Evolutionary conservation across 2,329 filamentous ascomycete species (phyloP), one percentile per base, ranked within the genome.

Genomic region (Colletotrichum spinosum): DNA sequence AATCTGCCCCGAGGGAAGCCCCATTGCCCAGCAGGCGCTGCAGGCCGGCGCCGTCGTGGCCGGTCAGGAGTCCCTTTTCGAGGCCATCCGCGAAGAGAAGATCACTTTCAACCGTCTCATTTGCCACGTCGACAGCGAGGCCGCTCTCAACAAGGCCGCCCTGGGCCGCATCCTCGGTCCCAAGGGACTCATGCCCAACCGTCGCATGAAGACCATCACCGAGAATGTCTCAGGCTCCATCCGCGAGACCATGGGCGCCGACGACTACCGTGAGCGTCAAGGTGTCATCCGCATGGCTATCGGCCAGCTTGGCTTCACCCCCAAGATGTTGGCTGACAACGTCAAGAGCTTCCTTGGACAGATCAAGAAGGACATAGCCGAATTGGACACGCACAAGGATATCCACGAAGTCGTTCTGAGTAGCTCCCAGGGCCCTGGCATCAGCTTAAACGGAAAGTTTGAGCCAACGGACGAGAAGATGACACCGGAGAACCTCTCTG

Each of bases 51-150:
- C 96, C 13, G 85, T 90, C 1, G 83, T 95, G 4, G 93, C 94
- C 1, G 96, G 96, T 68, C 92, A 97, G 75, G 91, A 97, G 45
- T 88, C 90, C 2, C 83, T 99, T 5, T 97, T 99, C 75, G 88
- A 93, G 57, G 84, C 88, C 56, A 90, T 99, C 67, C 85, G 83
- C 68, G 78, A 86, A 53, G 94, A 92, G 46, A 87, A 89, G 44
- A 91, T 98, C 69, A 87, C 93, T 34, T 99, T 98, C 76, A 96
- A 98, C 76, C 86, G 92, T 60, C 91, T 94, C 68, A 88, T 99
- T 71, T 97, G 93, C 80, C 94, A 97, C 78, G 84, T 86, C 55
- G 88, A 92, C 71, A 94, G 90, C 71, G 83, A 96, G 70, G 85
- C 86, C 56, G 93, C 92, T 61, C 82, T 99, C 73, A 91, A 90